Evolutionary conservation across 177 flowering plant species (phyloP).

Genomic region (Vitis hybrid): DNA sequence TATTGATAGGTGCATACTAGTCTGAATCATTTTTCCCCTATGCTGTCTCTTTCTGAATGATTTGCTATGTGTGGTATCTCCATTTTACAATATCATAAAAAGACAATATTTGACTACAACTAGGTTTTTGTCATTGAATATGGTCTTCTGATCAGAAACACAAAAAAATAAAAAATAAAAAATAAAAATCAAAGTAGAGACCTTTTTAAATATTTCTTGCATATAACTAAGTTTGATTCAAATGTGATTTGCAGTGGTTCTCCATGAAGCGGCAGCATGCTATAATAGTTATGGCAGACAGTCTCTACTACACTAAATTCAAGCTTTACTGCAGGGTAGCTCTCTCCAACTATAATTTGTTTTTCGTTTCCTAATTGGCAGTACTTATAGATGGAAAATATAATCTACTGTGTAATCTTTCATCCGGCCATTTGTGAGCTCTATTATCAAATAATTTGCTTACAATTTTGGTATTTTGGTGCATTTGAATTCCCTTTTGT

Average conservation of each 20-base stretch:
- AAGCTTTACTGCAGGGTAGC: constrained; percentile 35
- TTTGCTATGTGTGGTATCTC: no score
- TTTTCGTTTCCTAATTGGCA: not conserved
- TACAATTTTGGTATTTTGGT: not conserved
- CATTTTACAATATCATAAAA: no score
- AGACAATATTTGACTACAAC: no score
- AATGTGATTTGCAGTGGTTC: constrained; percentile 35
- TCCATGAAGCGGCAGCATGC: constrained; percentile 44
- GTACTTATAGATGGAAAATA: not conserved
- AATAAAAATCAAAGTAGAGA: not conserved
- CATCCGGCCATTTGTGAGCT: not conserved
- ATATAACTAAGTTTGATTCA: not conserved
- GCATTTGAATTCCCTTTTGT: no score
- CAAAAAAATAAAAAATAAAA: no score
- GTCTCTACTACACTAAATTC: constrained; percentile 35
- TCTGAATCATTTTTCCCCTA: no score
- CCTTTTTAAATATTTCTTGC: not conserved
- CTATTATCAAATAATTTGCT: not conserved
- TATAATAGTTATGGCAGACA: constrained; percentile 35
- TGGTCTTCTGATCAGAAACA: no score
- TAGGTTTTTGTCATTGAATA: no score
- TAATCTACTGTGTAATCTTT: not conserved
- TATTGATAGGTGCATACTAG: no score
- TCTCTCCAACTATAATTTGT: not conserved
- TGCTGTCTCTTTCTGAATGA: no score